Evolutionary conservation across 2,329 filamentous ascomycete genomes (phyloP).

Genomic region (Neobulgaria alba): DNA sequence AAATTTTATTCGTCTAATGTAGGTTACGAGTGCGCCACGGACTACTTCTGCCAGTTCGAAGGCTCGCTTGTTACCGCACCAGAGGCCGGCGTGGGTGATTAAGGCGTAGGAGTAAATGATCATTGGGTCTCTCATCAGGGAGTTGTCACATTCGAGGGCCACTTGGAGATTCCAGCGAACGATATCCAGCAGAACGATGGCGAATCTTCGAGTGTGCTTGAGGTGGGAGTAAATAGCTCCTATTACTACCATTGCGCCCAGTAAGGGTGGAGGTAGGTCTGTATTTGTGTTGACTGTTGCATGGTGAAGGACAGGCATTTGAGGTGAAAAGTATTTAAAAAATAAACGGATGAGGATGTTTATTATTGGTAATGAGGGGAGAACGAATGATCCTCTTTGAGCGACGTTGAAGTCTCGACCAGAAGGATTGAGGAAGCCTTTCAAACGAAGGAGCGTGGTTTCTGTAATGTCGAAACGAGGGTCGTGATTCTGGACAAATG

Average conservation of each 20-base stretch:
- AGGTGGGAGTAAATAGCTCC: conserved; percentile 19
- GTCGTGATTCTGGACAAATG: conserved; percentile 13
- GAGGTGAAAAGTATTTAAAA: conserved; percentile 21
- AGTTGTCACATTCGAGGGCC: conserved; percentile 16
- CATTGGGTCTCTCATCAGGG: conserved; percentile 18
- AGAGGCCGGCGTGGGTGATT: conserved; percentile 18
- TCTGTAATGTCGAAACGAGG: conserved; percentile 20
- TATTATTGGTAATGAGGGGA: conserved; percentile 16
- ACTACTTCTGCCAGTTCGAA: conserved; percentile 19
- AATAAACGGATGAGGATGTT: conserved; percentile 22
- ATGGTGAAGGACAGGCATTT: conserved; percentile 22
- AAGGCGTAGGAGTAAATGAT: conserved; percentile 21
- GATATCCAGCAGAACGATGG: conserved; percentile 20
- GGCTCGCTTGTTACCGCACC: conserved; percentile 23
- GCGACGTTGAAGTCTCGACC: conserved; percentile 9
- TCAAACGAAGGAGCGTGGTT: conserved; percentile 10
- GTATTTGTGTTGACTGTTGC: conserved; percentile 18
- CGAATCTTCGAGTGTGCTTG: conserved; percentile 18
- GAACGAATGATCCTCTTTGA: conserved; percentile 10
- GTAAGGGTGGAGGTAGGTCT: conserved; percentile 18
- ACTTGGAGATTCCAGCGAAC: conserved; percentile 19
- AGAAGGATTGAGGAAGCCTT: conserved; percentile 12
- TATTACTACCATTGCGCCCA: conserved; percentile 19
- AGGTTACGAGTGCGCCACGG: conserved; percentile 18
- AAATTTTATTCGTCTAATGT: conserved; percentile 14